phyloP scores from a whole-genome alignment of 441 rosid species.

The Arabidopsis lyrata region DNA sequence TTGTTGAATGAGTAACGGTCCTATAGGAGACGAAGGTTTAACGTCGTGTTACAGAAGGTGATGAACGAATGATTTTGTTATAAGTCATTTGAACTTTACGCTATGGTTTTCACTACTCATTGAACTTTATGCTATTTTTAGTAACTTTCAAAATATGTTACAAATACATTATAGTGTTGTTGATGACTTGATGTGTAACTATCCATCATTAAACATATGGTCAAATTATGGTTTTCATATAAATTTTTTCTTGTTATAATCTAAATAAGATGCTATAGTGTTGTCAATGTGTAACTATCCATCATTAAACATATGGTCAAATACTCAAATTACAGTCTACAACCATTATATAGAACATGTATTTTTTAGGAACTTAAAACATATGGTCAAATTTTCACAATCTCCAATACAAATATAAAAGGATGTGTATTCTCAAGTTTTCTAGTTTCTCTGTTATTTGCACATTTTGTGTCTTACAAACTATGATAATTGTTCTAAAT shows the following conservation, averaged over 20 bases:
- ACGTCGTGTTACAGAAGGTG: not conserved
- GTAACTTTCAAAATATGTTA: not conserved
- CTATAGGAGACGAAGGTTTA: not conserved
- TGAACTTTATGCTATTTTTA: not conserved
- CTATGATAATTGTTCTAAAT: not conserved
- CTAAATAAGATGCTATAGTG: too few relatives aligned
- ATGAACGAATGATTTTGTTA: not conserved
- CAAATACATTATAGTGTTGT: not conserved
- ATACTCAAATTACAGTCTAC: not conserved
- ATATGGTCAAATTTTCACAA: not conserved
- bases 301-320: not conserved
- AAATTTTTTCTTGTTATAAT: too few relatives aligned
- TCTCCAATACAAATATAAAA: not conserved
- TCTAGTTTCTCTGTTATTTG: not conserved
- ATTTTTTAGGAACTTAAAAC: too few relatives aligned
- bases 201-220: not conserved
- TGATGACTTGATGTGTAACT: not conserved
- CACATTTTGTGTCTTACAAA: not conserved
- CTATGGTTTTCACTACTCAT: not conserved
- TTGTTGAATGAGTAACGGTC: slow-evolving; percentile 16
- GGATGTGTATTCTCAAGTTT: not conserved
- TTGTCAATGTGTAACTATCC: not conserved
- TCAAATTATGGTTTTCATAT: not conserved
- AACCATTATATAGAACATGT: not conserved
- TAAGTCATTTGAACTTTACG: not conserved